phyloP scores from a whole-genome alignment of 768 basidiomycete species.

The Mycena leptocephala region DNA sequence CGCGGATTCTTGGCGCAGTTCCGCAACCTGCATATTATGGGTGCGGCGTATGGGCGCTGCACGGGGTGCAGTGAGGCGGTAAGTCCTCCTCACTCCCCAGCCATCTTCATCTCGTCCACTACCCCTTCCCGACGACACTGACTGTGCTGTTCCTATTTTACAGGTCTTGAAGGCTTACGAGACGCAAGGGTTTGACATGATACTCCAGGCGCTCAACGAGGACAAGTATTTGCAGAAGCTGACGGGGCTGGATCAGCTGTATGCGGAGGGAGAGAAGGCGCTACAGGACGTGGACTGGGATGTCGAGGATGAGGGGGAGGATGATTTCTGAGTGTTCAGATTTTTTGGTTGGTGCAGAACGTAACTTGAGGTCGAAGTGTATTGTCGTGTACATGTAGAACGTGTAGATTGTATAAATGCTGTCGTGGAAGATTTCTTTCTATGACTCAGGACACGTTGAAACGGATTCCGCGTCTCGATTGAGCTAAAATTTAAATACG shows the following conservation, averaged over 20 bases:
- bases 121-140: not conserved
- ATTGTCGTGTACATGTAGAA: not conserved
- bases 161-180: constrained; percentile 91
- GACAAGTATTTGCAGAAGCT: constrained; percentile 79
- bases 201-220: constrained; percentile 89
- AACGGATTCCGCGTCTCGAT: too few relatives aligned
- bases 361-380: not conserved
- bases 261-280: constrained; percentile 80
- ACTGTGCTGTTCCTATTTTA: not conserved
- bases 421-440: not conserved
- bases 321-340: constrained; percentile 41
- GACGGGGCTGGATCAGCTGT: constrained; percentile 86
- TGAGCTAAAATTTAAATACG: not conserved
- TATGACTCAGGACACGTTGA: constrained; percentile 23
- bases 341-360: not conserved
- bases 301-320: constrained; percentile 65
- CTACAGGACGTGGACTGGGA: constrained; percentile 87
- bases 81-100: constrained; percentile 39
- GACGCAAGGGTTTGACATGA: constrained; percentile 83
- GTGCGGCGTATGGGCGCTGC: constrained; percentile 89
- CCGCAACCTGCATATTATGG: constrained; percentile 86
- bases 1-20: constrained; percentile 94
- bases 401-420: constrained; percentile 5
- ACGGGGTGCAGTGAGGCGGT: constrained; percentile 93
- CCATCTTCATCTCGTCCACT: not conserved